phyloP scores from a whole-genome alignment of 2,329 filamentous ascomycete species.

The Ceratocystis alfenasii region DNA sequence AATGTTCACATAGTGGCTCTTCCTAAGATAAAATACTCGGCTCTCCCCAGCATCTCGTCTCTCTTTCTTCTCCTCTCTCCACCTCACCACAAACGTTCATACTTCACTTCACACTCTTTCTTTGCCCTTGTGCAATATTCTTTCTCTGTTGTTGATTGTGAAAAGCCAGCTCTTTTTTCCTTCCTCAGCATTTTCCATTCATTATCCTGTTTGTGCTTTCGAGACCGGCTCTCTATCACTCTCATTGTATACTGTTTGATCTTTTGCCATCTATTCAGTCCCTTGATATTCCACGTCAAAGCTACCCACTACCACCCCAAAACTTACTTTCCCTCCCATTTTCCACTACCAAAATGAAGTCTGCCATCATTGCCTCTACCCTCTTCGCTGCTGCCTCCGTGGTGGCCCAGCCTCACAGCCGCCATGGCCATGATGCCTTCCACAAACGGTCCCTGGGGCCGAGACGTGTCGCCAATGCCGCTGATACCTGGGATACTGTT shows the following conservation, averaged over 20 bases:
- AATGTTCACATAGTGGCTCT: neutral
- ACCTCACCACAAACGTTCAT: constrained; percentile 9
- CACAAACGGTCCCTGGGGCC: constrained; percentile 26
- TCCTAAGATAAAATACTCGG: constrained; percentile 18
- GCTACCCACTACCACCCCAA: constrained; percentile 22
- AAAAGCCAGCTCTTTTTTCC: constrained; percentile 19
- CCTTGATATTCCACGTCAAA: constrained; percentile 13
- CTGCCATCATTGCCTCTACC: constrained; percentile 32
- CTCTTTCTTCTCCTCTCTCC: constrained; percentile 14
- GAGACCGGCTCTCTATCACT: constrained; percentile 22
- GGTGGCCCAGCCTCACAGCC: constrained; percentile 40
- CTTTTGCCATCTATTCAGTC: neutral
- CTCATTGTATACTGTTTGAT: constrained; percentile 15
- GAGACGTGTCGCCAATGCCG: neutral
- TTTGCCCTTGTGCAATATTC: constrained; percentile 20
- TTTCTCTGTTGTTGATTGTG: constrained; percentile 10
- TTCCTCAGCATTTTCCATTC: constrained; percentile 17
- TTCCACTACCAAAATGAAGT: constrained; percentile 34
- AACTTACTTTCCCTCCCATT: constrained; percentile 7
- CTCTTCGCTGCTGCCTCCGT: constrained; percentile 33
- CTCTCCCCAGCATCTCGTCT: neutral
- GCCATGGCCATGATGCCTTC: constrained; percentile 31
- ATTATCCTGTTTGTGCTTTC: constrained; percentile 17
- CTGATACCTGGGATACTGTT: too few species aligned
- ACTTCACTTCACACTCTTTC: constrained; percentile 20